These are phyloP conservation scores for Apiotrichum gamsii DNA, from an alignment of 1,284 basidiomycete species.

Conservation along the genomic window DNA sequence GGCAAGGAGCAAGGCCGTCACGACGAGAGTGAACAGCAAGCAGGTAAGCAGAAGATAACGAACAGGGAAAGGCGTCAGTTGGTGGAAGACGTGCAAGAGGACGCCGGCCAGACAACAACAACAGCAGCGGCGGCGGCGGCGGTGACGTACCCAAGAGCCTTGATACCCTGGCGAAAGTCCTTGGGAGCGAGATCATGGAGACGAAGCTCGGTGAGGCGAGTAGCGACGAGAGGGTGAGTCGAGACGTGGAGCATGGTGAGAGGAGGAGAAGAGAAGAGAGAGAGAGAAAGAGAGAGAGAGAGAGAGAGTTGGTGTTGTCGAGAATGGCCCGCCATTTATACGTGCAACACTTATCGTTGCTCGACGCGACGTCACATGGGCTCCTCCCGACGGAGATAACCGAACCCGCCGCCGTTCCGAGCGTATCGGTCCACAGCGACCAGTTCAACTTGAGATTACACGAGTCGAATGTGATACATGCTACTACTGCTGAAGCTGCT, in stretches of 20 bases:
- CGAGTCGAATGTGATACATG: no score
- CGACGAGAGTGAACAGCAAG: no score
- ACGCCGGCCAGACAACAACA: not conserved
- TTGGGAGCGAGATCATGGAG: constrained; percentile 40
- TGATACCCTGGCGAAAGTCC: constrained; percentile 40
- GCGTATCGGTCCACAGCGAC: no score
- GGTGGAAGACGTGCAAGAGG: no score
- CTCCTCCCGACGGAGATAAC: not conserved
- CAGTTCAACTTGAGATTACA: no score
- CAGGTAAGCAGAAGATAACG: no score
- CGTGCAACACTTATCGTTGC: no score
- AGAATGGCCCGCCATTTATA: no score
- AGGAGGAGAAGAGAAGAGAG: not conserved
- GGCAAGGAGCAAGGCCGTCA: no score
- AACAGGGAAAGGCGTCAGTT: not conserved
- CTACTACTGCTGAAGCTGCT: no score
- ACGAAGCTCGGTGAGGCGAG: constrained; percentile 40
- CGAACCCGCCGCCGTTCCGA: not conserved
- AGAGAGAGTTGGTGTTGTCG: no score
- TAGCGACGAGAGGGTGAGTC: constrained; percentile 35
- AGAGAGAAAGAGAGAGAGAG: not conserved
- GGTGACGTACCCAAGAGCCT: constrained; percentile 34
- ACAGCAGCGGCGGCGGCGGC: not conserved
- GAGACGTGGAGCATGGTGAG: constrained; percentile 23
- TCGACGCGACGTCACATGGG: no score